A percentile compares a stretch with the other conserved stretches of the same genome.
These are phyloP conservation scores for Cordyceps cateniannulata DNA, from an alignment of 2,329 filamentous ascomycete species.

Conservation along the genomic window DNA sequence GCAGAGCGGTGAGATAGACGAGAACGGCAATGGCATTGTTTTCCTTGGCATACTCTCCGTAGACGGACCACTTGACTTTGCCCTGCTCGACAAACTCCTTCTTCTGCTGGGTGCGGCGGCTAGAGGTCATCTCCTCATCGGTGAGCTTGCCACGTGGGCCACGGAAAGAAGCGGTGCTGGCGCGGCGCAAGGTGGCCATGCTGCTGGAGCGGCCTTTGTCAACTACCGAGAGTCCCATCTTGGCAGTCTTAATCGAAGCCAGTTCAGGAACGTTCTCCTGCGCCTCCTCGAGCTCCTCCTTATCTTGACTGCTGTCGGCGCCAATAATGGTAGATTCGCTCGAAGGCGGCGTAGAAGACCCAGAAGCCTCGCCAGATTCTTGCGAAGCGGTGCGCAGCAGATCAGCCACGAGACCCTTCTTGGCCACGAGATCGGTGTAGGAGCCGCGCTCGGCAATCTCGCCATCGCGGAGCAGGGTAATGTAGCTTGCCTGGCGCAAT, in stretches of 20 bases:
- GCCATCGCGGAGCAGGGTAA: slow-evolving; percentile 77
- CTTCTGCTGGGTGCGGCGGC: slow-evolving; percentile 77
- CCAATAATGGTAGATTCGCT: slow-evolving; percentile 54
- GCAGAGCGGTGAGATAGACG: slow-evolving; percentile 69
- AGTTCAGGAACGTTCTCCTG: slow-evolving; percentile 72
- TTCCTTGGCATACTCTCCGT: slow-evolving; percentile 88
- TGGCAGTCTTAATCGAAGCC: slow-evolving; percentile 58
- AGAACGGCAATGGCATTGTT: slow-evolving; percentile 81
- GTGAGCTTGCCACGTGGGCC: slow-evolving; percentile 76
- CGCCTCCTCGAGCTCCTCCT: slow-evolving; percentile 66
- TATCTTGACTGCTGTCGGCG: slow-evolving; percentile 45
- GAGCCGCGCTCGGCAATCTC: slow-evolving; percentile 82
- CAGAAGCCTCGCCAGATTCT: slow-evolving; percentile 39
- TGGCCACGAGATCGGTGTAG: slow-evolving; percentile 83
- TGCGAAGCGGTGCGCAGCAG: slow-evolving; percentile 72
- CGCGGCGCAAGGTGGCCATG: slow-evolving; percentile 74
- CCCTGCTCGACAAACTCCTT: slow-evolving; percentile 91
- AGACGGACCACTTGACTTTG: slow-evolving; percentile 94
- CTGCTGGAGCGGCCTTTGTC: slow-evolving; percentile 60
- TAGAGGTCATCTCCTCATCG: slow-evolving; percentile 71
- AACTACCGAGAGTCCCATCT: slow-evolving; percentile 32
- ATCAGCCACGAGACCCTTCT: slow-evolving; percentile 84
- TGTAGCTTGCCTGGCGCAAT: slow-evolving; percentile 80
- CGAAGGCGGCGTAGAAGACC: slow-evolving; percentile 41
- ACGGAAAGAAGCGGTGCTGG: slow-evolving; percentile 84